Evolutionary conservation across 768 basidiomycete species (phyloP), one percentile per base, ranked within the genome.

Genomic region (Suillus variegatus): DNA sequence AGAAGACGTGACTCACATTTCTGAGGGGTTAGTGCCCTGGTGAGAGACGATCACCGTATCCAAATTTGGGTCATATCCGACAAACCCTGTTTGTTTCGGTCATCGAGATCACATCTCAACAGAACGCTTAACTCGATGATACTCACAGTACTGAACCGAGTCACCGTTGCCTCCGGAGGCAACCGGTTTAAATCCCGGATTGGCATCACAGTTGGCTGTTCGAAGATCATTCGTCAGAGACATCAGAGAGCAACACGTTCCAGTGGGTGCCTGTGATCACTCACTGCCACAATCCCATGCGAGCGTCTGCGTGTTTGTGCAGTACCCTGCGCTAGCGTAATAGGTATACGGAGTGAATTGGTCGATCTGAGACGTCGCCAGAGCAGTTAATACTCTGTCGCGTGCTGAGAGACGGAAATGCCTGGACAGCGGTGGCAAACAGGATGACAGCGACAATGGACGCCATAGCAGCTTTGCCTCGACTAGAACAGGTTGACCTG

Each of bases 261-360:
- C 28, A 36, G 22, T 41, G 56, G 12, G 52, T 16, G 40, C 13
- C 4, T 46, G 44, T 32, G 12, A 49, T n/a, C 51, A 75, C 81
- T 63, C 66, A 85, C 86, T 66, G 74, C 88, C 88, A 72, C 87
- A 88, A 38, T 80, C 71, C 85, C 87, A 88, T 25, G 78, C 76
- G 49, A 81, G 67, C 32, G 82, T 84, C 47, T 74, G 62, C 4
- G 79, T 61, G 7, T 85, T 75, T 18, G 73, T 61, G 64, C 88
- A 89, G 67, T 85, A 84, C 1, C 78, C 86, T 12, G 85, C 72
- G 43, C 82, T 81, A 0, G 87, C 85, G 67, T 82, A 87, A 63
- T 73, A 76, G 0, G 84, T 81, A 75, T 82, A 88, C 0, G 86
- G 79, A 44, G 69, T 80, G 72, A 80, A 88, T 14, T 69, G 43